These are phyloP conservation scores for Irpex sp. DNA, from an alignment of 1,284 basidiomycete genomes.

Conservation along the genomic window DNA sequence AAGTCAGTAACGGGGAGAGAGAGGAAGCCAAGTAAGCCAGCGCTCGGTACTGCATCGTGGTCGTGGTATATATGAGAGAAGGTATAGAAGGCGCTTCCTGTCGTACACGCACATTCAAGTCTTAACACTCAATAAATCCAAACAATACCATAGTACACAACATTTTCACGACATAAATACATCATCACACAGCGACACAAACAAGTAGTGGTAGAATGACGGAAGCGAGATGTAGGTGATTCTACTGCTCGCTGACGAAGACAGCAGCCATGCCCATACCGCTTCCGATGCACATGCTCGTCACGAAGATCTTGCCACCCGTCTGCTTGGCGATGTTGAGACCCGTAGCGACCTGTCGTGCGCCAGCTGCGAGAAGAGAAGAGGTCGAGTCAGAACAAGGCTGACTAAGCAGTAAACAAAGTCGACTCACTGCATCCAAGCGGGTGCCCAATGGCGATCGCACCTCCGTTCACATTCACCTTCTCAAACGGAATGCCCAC, in stretches of 20 bases:
- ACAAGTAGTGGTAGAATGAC: neutral
- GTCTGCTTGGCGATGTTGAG: conserved; percentile 81
- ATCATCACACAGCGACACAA: neutral
- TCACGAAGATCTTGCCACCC: conserved; percentile 75
- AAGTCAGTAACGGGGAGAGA: too few species aligned
- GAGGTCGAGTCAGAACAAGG: neutral
- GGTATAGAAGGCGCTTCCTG: too few species aligned
- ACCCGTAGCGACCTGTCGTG: conserved; percentile 85
- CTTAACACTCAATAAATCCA: too few species aligned
- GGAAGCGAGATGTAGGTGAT: neutral
- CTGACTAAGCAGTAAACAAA: too few species aligned
- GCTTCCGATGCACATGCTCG: conserved; percentile 94
- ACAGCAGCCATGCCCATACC: conserved; percentile 87
- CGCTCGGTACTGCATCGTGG: too few species aligned
- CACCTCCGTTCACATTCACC: conserved; percentile 87
- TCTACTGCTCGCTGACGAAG: conserved; percentile 80
- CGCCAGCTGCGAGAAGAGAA: conserved; percentile 57
- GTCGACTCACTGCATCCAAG: conserved; percentile 61
- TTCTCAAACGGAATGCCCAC: conserved; percentile 76
- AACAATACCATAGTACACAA: too few species aligned
- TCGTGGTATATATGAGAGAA: too few species aligned
- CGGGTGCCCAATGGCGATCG: conserved; percentile 87
- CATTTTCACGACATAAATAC: too few species aligned
- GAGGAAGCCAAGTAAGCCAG: too few species aligned
- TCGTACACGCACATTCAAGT: too few species aligned